These are phyloP conservation scores for Lactarius tabidus DNA, from an alignment of 768 basidiomycete species.

Conservation along the genomic window DNA sequence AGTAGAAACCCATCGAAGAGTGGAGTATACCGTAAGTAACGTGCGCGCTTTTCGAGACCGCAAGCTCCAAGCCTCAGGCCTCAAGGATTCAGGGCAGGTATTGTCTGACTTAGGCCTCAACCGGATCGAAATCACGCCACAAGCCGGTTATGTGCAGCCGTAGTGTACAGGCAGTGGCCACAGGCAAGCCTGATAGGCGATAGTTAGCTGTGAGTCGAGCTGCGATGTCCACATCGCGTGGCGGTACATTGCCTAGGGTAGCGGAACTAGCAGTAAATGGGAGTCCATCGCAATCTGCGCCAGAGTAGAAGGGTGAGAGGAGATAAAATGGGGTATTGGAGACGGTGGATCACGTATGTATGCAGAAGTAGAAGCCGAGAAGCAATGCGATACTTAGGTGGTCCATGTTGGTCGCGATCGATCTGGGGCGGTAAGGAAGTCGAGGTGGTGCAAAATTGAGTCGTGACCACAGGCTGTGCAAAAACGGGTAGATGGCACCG, in stretches of 20 bases:
- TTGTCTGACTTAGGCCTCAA: background rate
- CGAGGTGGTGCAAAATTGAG: background rate
- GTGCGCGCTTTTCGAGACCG: background rate
- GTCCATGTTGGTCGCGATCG: background rate
- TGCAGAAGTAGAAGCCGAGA: background rate
- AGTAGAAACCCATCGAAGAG: background rate
- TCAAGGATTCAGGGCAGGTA: background rate
- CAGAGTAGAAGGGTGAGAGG: background rate
- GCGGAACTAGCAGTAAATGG: background rate
- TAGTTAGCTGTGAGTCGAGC: background rate
- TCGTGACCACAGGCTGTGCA: constrained; percentile 3
- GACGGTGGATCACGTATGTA: background rate
- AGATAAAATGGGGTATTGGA: background rate
- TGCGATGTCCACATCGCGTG: background rate
- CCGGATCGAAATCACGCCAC: background rate
- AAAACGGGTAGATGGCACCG: constrained; percentile 1
- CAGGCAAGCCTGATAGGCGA: background rate
- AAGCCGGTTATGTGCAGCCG: background rate
- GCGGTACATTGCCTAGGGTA: background rate
- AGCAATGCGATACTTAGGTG: background rate
- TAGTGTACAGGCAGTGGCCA: background rate
- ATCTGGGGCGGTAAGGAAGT: background rate
- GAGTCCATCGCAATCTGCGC: background rate
- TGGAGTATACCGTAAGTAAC: background rate
- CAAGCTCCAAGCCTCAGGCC: background rate